Conservation (phyloP, 345 rosid genomes). For the Mangifera indica region DNA sequence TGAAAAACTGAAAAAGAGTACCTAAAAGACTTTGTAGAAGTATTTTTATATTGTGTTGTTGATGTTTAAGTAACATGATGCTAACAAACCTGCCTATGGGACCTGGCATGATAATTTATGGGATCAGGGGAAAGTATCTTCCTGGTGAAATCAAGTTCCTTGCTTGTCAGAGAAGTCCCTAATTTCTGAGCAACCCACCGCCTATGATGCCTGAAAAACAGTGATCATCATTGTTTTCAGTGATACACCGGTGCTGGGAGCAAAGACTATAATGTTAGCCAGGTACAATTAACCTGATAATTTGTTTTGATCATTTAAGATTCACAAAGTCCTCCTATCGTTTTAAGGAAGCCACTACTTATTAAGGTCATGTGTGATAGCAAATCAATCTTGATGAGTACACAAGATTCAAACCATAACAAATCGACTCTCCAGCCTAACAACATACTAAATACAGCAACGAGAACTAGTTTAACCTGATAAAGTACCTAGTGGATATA, state of each 20-base stretch:
- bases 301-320: not conserved
- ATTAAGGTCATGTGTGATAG: not conserved
- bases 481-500: too few relatives aligned
- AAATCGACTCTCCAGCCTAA: not conserved
- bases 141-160: slow-evolving; percentile 70
- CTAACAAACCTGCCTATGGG: slow-evolving; percentile 83
- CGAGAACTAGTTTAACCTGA: too few relatives aligned
- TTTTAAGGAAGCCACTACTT: not conserved
- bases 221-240: not conserved
- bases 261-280: not conserved
- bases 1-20: not conserved
- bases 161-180: slow-evolving; percentile 55
- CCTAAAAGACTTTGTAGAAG: not conserved
- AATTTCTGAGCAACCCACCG: slow-evolving; percentile 91
- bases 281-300: not conserved
- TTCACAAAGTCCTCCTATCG: not conserved
- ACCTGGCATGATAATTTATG: slow-evolving; percentile 94
- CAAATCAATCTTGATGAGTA: not conserved
- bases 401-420: too few relatives aligned
- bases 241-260: not conserved
- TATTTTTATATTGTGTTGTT: not conserved
- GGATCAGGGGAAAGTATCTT: slow-evolving; percentile 64
- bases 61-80: not conserved
- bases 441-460: not conserved
- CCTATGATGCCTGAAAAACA: slow-evolving; percentile 78